A percentile compares a stretch with the other conserved stretches of the same genome.
Conservation (phyloP, 306 rosid species). For the Hippophae tibetana region DNA sequence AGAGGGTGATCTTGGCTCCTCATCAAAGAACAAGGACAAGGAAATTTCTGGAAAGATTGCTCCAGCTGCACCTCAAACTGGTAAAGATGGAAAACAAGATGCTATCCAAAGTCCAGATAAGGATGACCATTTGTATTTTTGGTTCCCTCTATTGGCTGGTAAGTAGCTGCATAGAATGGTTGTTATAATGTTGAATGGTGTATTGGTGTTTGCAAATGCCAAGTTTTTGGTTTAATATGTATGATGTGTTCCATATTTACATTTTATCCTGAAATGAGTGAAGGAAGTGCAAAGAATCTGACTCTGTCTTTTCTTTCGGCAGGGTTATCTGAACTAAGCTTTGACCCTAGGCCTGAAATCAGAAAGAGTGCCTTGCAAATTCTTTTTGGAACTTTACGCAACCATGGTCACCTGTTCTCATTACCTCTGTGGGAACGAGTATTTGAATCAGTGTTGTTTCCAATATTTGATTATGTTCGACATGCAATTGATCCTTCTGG, state of each 20-base stretch:
- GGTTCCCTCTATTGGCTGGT: conserved; percentile 99
- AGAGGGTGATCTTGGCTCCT: conserved; percentile 75
- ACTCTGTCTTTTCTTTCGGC: conserved; percentile 23
- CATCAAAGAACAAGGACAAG: conserved; percentile 63
- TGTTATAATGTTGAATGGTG: neutral
- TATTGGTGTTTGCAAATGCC: neutral
- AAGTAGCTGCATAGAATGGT: conserved; percentile 24
- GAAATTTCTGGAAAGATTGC: conserved; percentile 48
- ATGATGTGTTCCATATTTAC: neutral
- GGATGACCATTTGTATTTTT: conserved; percentile 82
- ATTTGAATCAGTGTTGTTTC: conserved; percentile 91
- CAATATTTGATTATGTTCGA: conserved; percentile 89
- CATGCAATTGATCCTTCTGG: conserved; percentile 97
- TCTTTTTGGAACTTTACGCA: conserved; percentile 87
- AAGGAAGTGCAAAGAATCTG: too few relatives aligned
- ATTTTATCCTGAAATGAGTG: too few relatives aligned
- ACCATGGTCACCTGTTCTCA: conserved; percentile 95
- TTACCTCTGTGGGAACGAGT: conserved; percentile 86
- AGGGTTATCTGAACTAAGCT: conserved; percentile 98
- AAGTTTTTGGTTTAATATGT: neutral
- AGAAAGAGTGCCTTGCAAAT: conserved; percentile 89
- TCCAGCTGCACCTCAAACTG: conserved; percentile 44
- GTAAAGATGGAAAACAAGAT: conserved; percentile 54
- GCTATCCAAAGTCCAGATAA: conserved; percentile 56
- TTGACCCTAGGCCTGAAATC: conserved; percentile 95